These are phyloP conservation scores for Gynochthodes officinalis DNA, from an alignment of 257 asterid species.

Conservation along the genomic window DNA sequence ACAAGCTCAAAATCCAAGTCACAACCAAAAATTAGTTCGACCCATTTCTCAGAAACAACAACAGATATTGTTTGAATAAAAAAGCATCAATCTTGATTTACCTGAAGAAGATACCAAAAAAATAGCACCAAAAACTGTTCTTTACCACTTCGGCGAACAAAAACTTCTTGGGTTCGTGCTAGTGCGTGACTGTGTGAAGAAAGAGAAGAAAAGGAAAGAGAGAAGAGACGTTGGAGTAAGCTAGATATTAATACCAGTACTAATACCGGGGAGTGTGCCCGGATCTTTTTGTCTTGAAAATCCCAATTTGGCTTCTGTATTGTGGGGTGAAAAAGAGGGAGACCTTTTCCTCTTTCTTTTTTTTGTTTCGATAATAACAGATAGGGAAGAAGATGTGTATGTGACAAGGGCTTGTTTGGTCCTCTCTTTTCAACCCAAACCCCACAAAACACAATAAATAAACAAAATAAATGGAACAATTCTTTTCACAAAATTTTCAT, in stretches of 20 bases:
- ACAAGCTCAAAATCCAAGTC: not conserved
- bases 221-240: not conserved
- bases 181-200: not conserved
- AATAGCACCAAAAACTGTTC: not conserved
- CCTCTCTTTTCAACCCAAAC: constrained; percentile 31
- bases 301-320: constrained; percentile 19
- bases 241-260: not conserved
- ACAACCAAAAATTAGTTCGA: not conserved
- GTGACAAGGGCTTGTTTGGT: constrained; percentile 48
- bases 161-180: not conserved
- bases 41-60: not conserved
- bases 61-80: not conserved
- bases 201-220: not conserved
- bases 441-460: not conserved
- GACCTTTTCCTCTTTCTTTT: not conserved
- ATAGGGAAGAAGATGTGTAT: constrained; percentile 18
- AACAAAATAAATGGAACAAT: too few species aligned
- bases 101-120: constrained; percentile 13
- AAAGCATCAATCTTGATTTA: constrained; percentile 8
- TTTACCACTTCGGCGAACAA: not conserved
- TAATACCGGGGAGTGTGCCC: constrained; percentile 46
- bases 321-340: not conserved
- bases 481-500: not conserved
- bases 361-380: constrained; percentile 14
- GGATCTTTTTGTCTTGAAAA: constrained; percentile 30